Conservation (phyloP, 805 yeast genomes). For the Candida jianshihensis region DNA sequence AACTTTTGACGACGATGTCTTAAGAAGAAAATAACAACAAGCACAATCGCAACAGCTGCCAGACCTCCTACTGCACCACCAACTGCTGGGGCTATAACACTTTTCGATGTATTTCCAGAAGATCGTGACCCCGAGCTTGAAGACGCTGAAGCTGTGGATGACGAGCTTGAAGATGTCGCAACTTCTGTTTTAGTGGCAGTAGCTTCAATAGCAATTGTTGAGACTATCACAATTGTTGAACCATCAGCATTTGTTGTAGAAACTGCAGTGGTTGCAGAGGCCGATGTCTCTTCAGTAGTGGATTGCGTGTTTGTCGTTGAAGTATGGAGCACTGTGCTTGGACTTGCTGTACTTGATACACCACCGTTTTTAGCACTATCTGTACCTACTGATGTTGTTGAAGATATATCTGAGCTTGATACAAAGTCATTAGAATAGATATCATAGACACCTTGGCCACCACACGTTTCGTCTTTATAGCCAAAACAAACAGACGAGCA, state of each 20-base stretch:
- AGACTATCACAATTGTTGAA: conserved; percentile 15
- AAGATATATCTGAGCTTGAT: conserved; percentile 3
- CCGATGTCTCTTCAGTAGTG: conserved; percentile 16
- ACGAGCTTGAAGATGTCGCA: conserved; percentile 20
- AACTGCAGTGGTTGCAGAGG: conserved; percentile 17
- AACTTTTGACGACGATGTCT: conserved; percentile 28
- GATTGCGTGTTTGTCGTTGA: conserved; percentile 16
- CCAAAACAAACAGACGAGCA: conserved; percentile 50
- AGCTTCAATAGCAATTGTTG: conserved; percentile 15
- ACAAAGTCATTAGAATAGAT: conserved; percentile 33
- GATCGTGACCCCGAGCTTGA: conserved; percentile 6
- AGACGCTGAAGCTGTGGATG: conserved; percentile 13
- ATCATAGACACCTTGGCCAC: conserved; percentile 44
- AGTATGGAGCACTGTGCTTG: no score
- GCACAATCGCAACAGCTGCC: conserved; percentile 37
- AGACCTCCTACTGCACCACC: conserved; percentile 59
- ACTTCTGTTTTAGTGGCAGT: conserved; percentile 7
- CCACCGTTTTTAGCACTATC: not conserved
- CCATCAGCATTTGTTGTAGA: conserved; percentile 14
- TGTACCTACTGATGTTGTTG: conserved; percentile 3
- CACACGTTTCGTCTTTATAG: conserved; percentile 53
- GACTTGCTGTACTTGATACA: conserved; percentile 10
- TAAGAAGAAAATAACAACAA: conserved; percentile 31
- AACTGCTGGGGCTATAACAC: conserved; percentile 48
- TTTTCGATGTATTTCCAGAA: no score